Evolutionary conservation across 2,329 filamentous ascomycete species (phyloP).

Genomic region (Pyrenophora teres): DNA sequence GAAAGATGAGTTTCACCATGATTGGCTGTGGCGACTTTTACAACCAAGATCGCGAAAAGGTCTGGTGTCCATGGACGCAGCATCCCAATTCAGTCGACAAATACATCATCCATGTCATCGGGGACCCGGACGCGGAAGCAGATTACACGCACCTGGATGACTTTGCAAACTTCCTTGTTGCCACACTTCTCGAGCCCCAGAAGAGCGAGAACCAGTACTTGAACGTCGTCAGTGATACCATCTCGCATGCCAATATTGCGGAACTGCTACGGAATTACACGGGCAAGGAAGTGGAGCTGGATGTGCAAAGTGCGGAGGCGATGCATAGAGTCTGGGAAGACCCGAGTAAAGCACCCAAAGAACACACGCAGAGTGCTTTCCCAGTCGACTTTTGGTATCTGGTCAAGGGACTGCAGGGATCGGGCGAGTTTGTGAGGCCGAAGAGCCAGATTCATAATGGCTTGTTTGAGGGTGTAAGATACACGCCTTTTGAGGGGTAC

Average conservation of each 20-base stretch:
- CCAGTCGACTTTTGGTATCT: slow-evolving; percentile 14
- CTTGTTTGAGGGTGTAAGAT: too few species aligned
- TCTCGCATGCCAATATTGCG: slow-evolving; percentile 27
- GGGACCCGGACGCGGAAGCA: slow-evolving; percentile 25
- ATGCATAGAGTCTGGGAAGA: neutral
- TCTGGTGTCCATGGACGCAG: slow-evolving; percentile 36
- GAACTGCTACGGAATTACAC: neutral
- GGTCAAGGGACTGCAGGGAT: slow-evolving; percentile 11
- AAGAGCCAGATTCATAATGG: neutral
- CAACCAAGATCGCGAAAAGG: slow-evolving; percentile 33
- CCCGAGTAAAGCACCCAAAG: neutral
- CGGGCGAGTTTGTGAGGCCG: slow-evolving; percentile 8
- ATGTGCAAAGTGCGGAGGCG: neutral
- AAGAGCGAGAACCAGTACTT: slow-evolving; percentile 26
- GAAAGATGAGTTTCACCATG: slow-evolving; percentile 37
- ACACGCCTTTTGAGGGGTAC: too few species aligned
- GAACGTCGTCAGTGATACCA: slow-evolving; percentile 31
- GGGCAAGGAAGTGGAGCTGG: neutral
- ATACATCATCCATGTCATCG: slow-evolving; percentile 31
- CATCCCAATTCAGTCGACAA: slow-evolving; percentile 11
- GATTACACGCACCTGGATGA: slow-evolving; percentile 33
- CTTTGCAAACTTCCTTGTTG: slow-evolving; percentile 33
- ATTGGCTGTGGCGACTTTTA: slow-evolving; percentile 42
- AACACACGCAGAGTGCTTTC: slow-evolving; percentile 3
- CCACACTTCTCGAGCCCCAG: slow-evolving; percentile 26